Evolutionary conservation across 768 basidiomycete genomes (phyloP).

Genomic region (Pluteus cervinus): DNA sequence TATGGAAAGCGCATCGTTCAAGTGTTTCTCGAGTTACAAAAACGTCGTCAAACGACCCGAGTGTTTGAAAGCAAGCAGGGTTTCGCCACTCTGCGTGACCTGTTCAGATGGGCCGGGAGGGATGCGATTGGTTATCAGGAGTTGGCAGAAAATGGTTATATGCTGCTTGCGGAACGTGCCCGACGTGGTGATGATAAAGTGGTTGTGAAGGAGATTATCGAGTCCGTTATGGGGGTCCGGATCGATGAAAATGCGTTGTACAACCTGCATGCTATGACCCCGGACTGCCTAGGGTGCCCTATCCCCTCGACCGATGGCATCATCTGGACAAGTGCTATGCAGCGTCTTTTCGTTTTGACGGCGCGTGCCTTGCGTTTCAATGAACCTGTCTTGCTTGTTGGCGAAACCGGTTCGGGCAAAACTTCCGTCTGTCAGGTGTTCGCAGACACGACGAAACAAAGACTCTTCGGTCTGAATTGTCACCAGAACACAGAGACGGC

Average conservation of each 20-base stretch:
- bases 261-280: conserved; percentile 27
- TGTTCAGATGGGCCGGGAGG: conserved; percentile 95
- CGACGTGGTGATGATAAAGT: conserved; percentile 79
- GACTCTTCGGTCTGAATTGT: conserved; percentile 78
- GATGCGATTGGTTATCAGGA: conserved; percentile 88
- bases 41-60: conserved; percentile 81
- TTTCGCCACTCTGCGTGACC: conserved; percentile 92
- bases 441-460: conserved; percentile 56
- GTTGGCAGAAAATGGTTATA: conserved; percentile 93
- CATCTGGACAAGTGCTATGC: conserved; percentile 94
- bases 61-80: conserved; percentile 98
- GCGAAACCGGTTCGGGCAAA: conserved; percentile 96
- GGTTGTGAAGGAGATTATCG: conserved; percentile 90
- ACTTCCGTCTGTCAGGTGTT: conserved; percentile 94
- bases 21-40: conserved; percentile 91
- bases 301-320: conserved; percentile 38
- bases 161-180: conserved; percentile 91
- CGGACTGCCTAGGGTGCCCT: conserved; percentile 53
- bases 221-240: conserved; percentile 79
- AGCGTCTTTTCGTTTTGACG: conserved; percentile 78
- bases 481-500: conserved; percentile 99
- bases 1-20: conserved; percentile 86
- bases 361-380: conserved; percentile 83
- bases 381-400: conserved; percentile 93
- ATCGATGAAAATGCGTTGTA: conserved; percentile 75